These are phyloP conservation scores for Fusarium mangiferae DNA, from an alignment of 2,329 filamentous ascomycete genomes.

Conservation along the genomic window DNA sequence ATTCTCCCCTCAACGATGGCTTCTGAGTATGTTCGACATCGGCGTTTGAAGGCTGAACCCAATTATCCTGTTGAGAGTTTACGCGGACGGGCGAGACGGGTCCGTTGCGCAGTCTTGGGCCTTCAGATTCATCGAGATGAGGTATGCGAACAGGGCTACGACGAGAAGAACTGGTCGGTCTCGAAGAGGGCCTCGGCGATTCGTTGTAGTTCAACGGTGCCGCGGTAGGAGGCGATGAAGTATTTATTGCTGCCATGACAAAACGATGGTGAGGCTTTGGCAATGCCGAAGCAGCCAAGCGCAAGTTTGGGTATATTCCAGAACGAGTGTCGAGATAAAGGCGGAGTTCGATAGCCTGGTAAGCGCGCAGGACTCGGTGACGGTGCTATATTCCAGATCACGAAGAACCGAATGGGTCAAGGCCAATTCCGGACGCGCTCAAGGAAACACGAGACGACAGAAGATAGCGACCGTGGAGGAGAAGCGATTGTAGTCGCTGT, in stretches of 20 bases:
- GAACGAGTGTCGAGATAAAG: conserved; percentile 14
- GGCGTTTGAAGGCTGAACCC: conserved; percentile 62
- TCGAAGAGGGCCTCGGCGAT: conserved; percentile 26
- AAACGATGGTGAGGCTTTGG: conserved; percentile 28
- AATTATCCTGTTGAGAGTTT: conserved; percentile 64
- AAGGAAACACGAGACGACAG: background rate
- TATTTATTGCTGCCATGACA: conserved; percentile 50
- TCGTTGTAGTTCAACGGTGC: conserved; percentile 42
- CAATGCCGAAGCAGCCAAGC: conserved; percentile 29
- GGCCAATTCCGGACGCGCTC: conserved; percentile 2
- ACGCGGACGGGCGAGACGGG: conserved; percentile 67
- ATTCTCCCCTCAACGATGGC: conserved; percentile 39
- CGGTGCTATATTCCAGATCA: conserved; percentile 4
- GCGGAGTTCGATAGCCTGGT: conserved; percentile 9
- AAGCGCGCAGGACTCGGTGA: conserved; percentile 1
- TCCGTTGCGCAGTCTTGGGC: conserved; percentile 60
- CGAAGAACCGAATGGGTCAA: background rate
- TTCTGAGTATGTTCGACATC: conserved; percentile 58
- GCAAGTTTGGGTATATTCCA: conserved; percentile 10
- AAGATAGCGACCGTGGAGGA: conserved; percentile 24
- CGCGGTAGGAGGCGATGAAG: conserved; percentile 49
- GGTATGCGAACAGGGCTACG: conserved; percentile 52
- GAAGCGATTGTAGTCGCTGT: conserved; percentile 22
- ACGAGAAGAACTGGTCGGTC: conserved; percentile 35
- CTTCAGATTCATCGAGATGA: conserved; percentile 45